These are phyloP conservation scores for Triticum monococcum DNA, from an alignment of 176 grass and related monocot genomes.

Conservation along the genomic window DNA sequence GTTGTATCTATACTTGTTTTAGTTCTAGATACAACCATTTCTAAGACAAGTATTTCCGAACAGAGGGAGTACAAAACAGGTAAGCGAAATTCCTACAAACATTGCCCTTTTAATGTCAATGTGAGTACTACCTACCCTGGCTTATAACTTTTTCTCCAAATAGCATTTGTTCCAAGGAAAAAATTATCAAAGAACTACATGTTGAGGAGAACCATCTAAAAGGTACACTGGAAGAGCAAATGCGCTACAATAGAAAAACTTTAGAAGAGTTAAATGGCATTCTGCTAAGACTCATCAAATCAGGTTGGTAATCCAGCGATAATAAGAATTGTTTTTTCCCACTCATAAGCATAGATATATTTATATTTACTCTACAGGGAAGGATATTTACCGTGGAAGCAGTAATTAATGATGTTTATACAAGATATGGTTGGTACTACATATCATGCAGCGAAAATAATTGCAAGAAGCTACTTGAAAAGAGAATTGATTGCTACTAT, in stretches of 20 bases:
- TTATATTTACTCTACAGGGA: neutral
- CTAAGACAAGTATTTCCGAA: too few relatives aligned
- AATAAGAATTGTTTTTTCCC: neutral
- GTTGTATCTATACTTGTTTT: too few relatives aligned
- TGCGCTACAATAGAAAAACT: neutral
- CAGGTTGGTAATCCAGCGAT: neutral
- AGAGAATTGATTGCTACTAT: neutral
- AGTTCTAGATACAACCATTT: too few relatives aligned
- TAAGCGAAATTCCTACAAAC: neutral
- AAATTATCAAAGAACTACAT: neutral
- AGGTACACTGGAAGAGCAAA: neutral
- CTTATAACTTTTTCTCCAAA: neutral
- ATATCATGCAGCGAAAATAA: neutral
- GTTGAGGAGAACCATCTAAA: neutral
- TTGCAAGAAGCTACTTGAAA: conserved; percentile 17
- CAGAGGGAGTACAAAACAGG: neutral
- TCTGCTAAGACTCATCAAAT: neutral
- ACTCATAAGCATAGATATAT: neutral
- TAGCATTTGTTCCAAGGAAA: neutral
- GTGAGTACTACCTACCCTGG: neutral
- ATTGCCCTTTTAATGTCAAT: neutral
- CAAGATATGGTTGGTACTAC: conserved; percentile 9
- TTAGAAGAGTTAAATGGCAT: neutral
- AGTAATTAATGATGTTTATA: neutral
- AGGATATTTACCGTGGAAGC: neutral